Conservation (phyloP, 495 filamentous ascomycete species). For the Xylaria grammica region DNA sequence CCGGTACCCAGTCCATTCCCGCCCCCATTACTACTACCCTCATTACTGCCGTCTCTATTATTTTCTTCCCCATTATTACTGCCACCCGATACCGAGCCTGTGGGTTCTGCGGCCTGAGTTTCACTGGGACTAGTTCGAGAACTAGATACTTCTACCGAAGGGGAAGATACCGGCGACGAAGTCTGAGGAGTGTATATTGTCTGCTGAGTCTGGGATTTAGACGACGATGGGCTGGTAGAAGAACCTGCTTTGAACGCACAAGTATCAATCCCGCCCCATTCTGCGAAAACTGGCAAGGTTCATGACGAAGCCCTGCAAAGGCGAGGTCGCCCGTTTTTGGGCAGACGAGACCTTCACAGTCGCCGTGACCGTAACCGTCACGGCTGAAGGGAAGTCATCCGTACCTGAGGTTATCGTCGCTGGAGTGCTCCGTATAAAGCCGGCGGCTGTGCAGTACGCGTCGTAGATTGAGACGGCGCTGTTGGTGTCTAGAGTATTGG, state of each 20-base stretch:
- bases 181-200: constrained; percentile 2
- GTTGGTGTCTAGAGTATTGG: constrained; percentile 16
- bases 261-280: constrained; percentile 10
- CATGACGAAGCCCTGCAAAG: not conserved
- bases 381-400: constrained; percentile 17
- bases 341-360: constrained; percentile 20
- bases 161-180: constrained; percentile 4
- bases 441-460: constrained; percentile 24
- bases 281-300: constrained; percentile 3
- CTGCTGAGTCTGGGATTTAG: not conserved
- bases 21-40: not conserved
- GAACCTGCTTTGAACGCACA: constrained; percentile 13
- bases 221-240: constrained; percentile 1
- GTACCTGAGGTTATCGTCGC: constrained; percentile 19
- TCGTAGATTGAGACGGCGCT: constrained; percentile 26
- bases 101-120: not conserved
- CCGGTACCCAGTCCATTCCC: not conserved
- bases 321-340: constrained; percentile 12
- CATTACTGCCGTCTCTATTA: not conserved
- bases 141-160: constrained; percentile 11
- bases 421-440: constrained; percentile 5
- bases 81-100: not conserved
- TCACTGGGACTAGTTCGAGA: not conserved
- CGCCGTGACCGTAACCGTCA: constrained; percentile 18
- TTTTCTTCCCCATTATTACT: not conserved